Conservation (phyloP, 805 yeast species). For the Ogataea haglerorum region DNA sequence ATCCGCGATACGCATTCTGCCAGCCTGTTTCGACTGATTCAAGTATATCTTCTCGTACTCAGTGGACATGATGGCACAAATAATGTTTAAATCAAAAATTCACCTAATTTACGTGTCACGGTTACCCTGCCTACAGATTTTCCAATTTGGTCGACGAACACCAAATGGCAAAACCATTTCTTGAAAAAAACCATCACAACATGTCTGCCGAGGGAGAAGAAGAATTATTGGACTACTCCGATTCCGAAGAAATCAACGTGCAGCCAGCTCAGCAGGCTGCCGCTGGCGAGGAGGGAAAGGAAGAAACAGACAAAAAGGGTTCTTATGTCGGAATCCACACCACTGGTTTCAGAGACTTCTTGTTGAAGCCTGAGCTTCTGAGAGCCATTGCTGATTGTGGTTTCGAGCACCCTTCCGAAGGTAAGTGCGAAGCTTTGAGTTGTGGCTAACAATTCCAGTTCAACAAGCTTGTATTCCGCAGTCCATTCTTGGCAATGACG, state of each 20-base stretch:
- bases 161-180: constrained; percentile 9
- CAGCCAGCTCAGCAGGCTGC: constrained; percentile 48
- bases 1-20: constrained; percentile 91
- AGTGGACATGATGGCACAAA: constrained; percentile 27
- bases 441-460: constrained; percentile 42
- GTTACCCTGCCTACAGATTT: constrained; percentile 16
- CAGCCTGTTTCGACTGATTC: constrained; percentile 79
- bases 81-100: neutral
- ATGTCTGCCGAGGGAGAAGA: constrained; percentile 98
- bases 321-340: constrained; percentile 98
- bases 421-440: constrained; percentile 47
- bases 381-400: constrained; percentile 99
- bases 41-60: constrained; percentile 90
- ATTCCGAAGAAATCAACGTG: constrained; percentile 91
- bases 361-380: constrained; percentile 92
- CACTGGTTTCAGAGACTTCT: constrained; percentile 96
- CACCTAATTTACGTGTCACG: constrained; percentile 10
- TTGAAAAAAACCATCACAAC: constrained; percentile 2
- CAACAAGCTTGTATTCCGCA: constrained; percentile 99
- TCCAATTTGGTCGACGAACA: constrained; percentile 10
- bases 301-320: constrained; percentile 82
- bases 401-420: constrained; percentile 99
- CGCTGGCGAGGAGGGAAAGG: constrained; percentile 45
- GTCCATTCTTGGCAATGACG: constrained; percentile 96
- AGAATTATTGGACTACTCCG: constrained; percentile 98